Evolutionary conservation across 495 filamentous ascomycete genomes (phyloP).

Genomic region (Lasiosphaeria miniovina): DNA sequence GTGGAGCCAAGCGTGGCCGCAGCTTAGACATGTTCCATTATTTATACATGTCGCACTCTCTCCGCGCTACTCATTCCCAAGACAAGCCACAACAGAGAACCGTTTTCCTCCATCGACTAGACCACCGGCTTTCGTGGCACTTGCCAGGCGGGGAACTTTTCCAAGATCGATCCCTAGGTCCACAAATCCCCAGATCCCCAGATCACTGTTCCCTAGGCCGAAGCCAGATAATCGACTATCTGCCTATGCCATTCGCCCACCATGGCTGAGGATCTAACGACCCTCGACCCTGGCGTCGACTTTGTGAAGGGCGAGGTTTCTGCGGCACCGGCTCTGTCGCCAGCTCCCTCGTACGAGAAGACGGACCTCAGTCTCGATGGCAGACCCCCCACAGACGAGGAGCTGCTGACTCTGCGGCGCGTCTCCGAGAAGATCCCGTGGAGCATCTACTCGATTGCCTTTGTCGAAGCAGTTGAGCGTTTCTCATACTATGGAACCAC

Average conservation of each 20-base stretch:
- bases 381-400: slow-evolving; percentile 47
- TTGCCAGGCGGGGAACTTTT: neutral
- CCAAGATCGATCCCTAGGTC: neutral
- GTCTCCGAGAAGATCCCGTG: slow-evolving; percentile 64
- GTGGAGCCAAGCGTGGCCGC: neutral
- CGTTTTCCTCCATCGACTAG: neutral
- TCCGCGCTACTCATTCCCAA: neutral
- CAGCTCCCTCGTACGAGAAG: neutral
- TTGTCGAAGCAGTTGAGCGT: slow-evolving; percentile 74
- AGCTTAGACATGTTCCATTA: neutral
- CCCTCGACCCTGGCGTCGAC: neutral
- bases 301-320: neutral
- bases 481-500: slow-evolving; percentile 79
- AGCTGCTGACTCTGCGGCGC: slow-evolving; percentile 59
- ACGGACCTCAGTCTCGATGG: neutral
- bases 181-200: neutral
- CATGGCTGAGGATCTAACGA: neutral
- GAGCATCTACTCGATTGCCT: slow-evolving; percentile 66
- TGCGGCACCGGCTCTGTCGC: neutral
- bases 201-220: neutral
- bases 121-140: neutral
- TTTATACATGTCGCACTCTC: neutral
- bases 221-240: neutral
- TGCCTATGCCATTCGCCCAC: neutral
- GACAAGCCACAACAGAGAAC: neutral